Evolutionary conservation across 495 filamentous ascomycete genomes (phyloP), one percentile per base, ranked within the genome.

Genomic region (Talaromyces stipitatus): DNA sequence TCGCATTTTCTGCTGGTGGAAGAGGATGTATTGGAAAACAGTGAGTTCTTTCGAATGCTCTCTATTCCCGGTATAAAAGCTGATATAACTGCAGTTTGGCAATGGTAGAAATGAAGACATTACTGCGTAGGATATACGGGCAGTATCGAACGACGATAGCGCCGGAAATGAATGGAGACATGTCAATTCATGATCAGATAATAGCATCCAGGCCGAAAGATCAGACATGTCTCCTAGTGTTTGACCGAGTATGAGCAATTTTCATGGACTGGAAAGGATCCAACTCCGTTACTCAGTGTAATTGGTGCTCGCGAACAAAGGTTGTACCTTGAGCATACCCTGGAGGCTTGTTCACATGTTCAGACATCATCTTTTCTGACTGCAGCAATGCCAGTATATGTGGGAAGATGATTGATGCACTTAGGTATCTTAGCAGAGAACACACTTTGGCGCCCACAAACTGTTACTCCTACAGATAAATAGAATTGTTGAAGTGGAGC

Each of bases 21-120:
- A 61, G 77, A 10, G 69, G 70, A 9, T 81, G 75, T 56, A 72
- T 73, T 2, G 77, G 78, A n/a, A 67, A 70, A 48, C 75, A 76
- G 72, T 77, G 60, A 60, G 72, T 69, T 20, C 7, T 24, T 2
- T 3, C 30, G 7, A 6, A 6, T 12, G 7, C 12, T 12, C 30
- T 33, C 30, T 33, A 7, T 33, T 33, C 12, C 30, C 12, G 7
- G 43, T 22, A 47, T 18, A 4, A 22, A 11, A 24, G n/a, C 20
- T 47, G 23, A 48, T 9, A 22, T 24, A 32, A 16, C 23, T n/a
- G 9, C 58, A 86, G 83, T 63, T 72, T 87, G 33, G 84, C 82
- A 0, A 74, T 83, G n/a, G 76, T 79, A 28, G 84, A 87, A 63
- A 86, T 87, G 82, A 86, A 83, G 67, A 72, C 74, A 9, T 64